phyloP scores from a whole-genome alignment of 2,329 filamentous ascomycete species.

The Nemania bipapillata region DNA sequence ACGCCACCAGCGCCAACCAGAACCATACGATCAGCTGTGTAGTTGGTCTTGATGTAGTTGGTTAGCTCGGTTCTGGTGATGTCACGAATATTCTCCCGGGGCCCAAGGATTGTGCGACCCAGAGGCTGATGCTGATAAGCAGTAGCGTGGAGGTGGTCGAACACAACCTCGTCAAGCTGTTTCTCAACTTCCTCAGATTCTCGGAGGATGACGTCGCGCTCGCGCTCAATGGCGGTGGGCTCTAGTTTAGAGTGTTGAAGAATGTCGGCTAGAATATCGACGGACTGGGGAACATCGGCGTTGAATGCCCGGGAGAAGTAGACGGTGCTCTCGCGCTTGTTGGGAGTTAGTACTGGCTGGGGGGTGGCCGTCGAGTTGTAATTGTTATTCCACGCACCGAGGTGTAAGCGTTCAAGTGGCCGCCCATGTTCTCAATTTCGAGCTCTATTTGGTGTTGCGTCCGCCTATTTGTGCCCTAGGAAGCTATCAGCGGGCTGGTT shows the following conservation, averaged over 20 bases:
- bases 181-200: constrained; percentile 99
- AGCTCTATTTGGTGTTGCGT: constrained; percentile 98
- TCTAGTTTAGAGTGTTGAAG: constrained; percentile 99
- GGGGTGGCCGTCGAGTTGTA: constrained; percentile 14
- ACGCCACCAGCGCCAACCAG: constrained; percentile 94
- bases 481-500: constrained; percentile 36
- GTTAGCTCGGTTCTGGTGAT: constrained; percentile 90
- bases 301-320: constrained; percentile 99
- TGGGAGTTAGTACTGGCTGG: constrained; percentile 30
- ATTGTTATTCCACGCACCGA: constrained; percentile 73
- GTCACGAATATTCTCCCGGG: constrained; percentile 96
- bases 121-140: constrained; percentile 96
- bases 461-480: constrained; percentile 88
- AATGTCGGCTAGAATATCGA: constrained; percentile 98
- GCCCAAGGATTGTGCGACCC: constrained; percentile 96
- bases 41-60: constrained; percentile 99
- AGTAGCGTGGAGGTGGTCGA: constrained; percentile 98
- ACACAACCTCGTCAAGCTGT: constrained; percentile 99
- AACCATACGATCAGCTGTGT: constrained; percentile 99
- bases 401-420: constrained; percentile 98
- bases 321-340: constrained; percentile 95
- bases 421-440: constrained; percentile 99
- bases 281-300: constrained; percentile 92
- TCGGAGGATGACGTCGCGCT: constrained; percentile 97
- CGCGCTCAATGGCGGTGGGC: constrained; percentile 88